phyloP scores from a whole-genome alignment of 2,329 filamentous ascomycete species.

The Waltergamsia citrina region DNA sequence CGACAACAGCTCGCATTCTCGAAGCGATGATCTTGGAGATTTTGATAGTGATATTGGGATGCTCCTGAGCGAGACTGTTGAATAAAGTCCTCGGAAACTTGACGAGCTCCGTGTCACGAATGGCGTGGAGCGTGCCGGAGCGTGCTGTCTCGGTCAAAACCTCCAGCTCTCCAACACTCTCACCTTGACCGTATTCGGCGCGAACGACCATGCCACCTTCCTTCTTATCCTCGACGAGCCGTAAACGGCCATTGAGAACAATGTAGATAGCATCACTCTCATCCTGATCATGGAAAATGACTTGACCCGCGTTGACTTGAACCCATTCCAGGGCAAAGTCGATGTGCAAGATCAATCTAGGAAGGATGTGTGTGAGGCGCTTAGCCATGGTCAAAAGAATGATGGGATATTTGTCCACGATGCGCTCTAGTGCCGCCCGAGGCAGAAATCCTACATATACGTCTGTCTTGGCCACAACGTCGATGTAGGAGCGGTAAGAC shows the following conservation, averaged over 20 bases:
- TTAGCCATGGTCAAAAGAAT: conserved; percentile 95
- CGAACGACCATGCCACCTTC: conserved; percentile 77
- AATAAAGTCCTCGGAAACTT: conserved; percentile 94
- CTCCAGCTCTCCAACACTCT: conserved; percentile 94
- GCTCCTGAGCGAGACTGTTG: conserved; percentile 94
- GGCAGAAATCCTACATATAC: conserved; percentile 96
- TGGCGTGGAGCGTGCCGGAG: conserved; percentile 88
- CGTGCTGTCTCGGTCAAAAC: conserved; percentile 89
- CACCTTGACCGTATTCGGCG: conserved; percentile 91
- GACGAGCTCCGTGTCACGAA: conserved; percentile 90
- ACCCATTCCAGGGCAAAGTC: conserved; percentile 98
- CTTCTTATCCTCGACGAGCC: conserved; percentile 73
- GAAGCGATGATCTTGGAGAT: conserved; percentile 98
- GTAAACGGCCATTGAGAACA: conserved; percentile 84
- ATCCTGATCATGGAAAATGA: conserved; percentile 87
- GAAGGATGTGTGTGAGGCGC: conserved; percentile 78
- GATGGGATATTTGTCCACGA: conserved; percentile 87
- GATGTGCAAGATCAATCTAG: conserved; percentile 85
- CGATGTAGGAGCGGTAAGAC: conserved; percentile 91
- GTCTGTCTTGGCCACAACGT: conserved; percentile 94
- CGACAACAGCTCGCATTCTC: conserved; percentile 81
- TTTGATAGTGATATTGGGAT: conserved; percentile 97
- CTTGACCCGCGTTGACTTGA: conserved; percentile 88
- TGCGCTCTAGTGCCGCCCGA: conserved; percentile 73
- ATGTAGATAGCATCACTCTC: conserved; percentile 99